phyloP scores from a whole-genome alignment of 495 filamentous ascomycete species.

The Penicillium bialowiezense region DNA sequence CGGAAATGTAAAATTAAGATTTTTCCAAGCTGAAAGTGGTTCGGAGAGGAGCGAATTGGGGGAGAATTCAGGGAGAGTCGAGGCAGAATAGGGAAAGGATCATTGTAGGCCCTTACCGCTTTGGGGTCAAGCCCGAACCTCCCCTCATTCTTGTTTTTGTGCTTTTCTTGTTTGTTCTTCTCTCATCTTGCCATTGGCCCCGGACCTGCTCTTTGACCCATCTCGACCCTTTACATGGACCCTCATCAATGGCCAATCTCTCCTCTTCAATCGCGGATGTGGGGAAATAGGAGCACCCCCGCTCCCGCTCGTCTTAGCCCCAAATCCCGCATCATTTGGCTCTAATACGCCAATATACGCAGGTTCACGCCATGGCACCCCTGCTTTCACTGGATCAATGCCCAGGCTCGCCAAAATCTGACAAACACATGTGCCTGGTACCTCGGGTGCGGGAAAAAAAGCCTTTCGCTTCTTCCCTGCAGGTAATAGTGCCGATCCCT shows the following conservation, averaged over 20 bases:
- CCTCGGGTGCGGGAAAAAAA: not conserved
- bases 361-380: not conserved
- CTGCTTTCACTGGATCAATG: not conserved
- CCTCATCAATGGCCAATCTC: too few relatives aligned
- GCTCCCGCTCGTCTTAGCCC: slow-evolving; percentile 1
- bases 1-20: too few relatives aligned
- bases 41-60: too few relatives aligned
- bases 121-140: slow-evolving; percentile 1
- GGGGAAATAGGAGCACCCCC: slow-evolving; percentile 1
- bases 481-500: slow-evolving; percentile 2
- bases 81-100: not conserved
- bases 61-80: not conserved
- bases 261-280: not conserved
- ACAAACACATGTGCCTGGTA: slow-evolving; percentile 5
- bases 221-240: not conserved
- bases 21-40: too few relatives aligned
- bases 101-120: not conserved
- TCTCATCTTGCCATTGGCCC: not conserved
- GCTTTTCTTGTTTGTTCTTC: not conserved
- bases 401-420: not conserved
- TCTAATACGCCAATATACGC: slow-evolving; percentile 3
- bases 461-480: not conserved
- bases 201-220: not conserved
- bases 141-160: slow-evolving; percentile 4
- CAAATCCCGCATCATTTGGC: slow-evolving; percentile 1